Conservation (phyloP, 805 yeast genomes). For the Wickerhamiella lipophila region DNA sequence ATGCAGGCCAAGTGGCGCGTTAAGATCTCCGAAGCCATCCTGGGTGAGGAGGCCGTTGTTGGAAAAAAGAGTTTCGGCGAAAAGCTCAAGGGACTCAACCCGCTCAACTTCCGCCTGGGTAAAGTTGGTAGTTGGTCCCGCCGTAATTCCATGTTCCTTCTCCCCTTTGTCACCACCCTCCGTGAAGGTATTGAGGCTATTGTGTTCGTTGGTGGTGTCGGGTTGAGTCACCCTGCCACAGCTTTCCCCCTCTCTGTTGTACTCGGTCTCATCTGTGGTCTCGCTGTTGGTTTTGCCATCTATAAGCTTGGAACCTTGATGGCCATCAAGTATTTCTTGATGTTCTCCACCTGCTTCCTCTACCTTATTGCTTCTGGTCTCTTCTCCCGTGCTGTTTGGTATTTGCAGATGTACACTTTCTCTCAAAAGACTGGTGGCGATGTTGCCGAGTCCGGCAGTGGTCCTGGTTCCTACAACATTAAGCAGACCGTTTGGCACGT, state of each 20-base stretch:
- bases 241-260: slow-evolving; percentile 92
- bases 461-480: slow-evolving; percentile 90
- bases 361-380: slow-evolving; percentile 87
- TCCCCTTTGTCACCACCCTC: slow-evolving; percentile 80
- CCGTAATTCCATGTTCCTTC: slow-evolving; percentile 76
- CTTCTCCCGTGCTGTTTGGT: slow-evolving; percentile 89
- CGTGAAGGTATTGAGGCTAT: slow-evolving; percentile 98
- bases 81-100: slow-evolving; percentile 19
- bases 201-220: slow-evolving; percentile 93
- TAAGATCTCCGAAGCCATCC: slow-evolving; percentile 75
- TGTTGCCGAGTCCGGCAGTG: slow-evolving; percentile 83
- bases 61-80: slow-evolving; percentile 1
- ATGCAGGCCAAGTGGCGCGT: slow-evolving; percentile 96
- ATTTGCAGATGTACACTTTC: slow-evolving; percentile 59
- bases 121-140: slow-evolving; percentile 33
- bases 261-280: slow-evolving; percentile 72
- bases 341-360: slow-evolving; percentile 75
- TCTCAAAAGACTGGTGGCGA: slow-evolving; percentile 75
- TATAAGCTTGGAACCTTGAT: slow-evolving; percentile 73
- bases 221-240: slow-evolving; percentile 44
- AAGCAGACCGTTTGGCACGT: slow-evolving; percentile 81
- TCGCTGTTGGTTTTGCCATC: slow-evolving; percentile 51
- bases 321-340: slow-evolving; percentile 78
- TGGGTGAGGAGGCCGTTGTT: slow-evolving; percentile 25
- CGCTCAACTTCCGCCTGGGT: slow-evolving; percentile 18